Evolutionary conservation across 257 asterid genomes (phyloP), one percentile per base, ranked within the genome.

Genomic region (Forsythia viridissima): DNA sequence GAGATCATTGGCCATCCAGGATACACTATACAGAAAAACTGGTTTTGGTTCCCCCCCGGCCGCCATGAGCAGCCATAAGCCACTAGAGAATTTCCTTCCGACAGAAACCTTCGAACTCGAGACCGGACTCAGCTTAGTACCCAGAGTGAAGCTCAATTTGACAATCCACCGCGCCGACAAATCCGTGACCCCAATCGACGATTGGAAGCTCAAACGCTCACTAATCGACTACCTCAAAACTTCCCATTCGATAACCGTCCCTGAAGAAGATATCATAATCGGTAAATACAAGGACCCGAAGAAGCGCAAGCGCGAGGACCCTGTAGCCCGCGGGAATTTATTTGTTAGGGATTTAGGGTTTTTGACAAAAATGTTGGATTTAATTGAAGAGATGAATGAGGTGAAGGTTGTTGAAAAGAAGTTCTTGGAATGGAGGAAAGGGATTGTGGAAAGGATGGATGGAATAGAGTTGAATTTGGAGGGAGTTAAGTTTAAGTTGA

Each of bases 291-390:
- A 82, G 66, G 95, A 96, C 83, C 80, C 84, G 70, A 92, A 93
- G 59, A 96, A 96, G 89, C 91, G 97, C 79, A 93, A 91, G 84
- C 98, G 99, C 3, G 98, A 91, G 11, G 98, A 96, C n/a, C 88
- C 99, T 1, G 97, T 96, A 34, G 98, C 95, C 66, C 90, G 86
- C 0, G 99, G 99, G 77, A 80, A 82, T 80, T 44, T 93, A 21
- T 85, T 90, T 61, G 82, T 96, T 81, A 79, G 89, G 55, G 95
- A 96, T 79, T 88, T 96, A 66, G 96, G 94, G 87, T 92, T 90
- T 73, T 84, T 96, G 55, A 20, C 52, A 44, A 91, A 77, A 86
- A 80, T 51, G 63, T 41, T 74, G 15, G 44, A 69, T 61, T 79
- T 85, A 82, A 78, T 55, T 40, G 74, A 6, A 24, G 82, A 44